These are phyloP conservation scores for Limnomonas spitsbergensis DNA, from an alignment of 139 green algal genomes.

Conservation along the genomic window DNA sequence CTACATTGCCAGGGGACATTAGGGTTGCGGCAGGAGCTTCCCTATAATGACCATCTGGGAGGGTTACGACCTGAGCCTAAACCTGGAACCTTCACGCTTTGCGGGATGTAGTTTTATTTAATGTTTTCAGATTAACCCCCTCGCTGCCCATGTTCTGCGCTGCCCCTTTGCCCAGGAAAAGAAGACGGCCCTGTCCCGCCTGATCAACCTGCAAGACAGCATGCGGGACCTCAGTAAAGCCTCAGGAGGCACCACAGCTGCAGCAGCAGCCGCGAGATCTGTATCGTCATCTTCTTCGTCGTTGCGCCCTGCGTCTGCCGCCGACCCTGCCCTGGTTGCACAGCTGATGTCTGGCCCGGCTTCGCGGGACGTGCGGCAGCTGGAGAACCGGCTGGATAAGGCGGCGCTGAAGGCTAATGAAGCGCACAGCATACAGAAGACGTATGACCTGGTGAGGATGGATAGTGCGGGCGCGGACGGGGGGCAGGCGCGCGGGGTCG, in stretches of 20 bases:
- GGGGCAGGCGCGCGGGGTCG: too few relatives aligned
- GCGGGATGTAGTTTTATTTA: too few relatives aligned
- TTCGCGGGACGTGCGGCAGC: constrained; percentile 34
- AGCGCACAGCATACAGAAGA: constrained; percentile 55
- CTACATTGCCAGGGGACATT: too few relatives aligned
- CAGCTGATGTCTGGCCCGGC: background rate
- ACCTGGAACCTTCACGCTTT: too few relatives aligned
- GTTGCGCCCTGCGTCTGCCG: background rate
- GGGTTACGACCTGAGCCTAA: too few relatives aligned
- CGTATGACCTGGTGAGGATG: constrained; percentile 64
- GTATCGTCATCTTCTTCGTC: background rate
- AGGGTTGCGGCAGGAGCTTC: too few relatives aligned
- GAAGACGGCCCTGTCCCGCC: constrained; percentile 37
- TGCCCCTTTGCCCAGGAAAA: constrained; percentile 42
- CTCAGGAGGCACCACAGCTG: background rate
- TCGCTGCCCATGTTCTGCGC: too few relatives aligned
- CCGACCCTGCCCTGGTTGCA: background rate
- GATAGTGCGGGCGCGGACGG: too few relatives aligned
- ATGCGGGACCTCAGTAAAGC: constrained; percentile 19
- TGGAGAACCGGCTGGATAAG: constrained; percentile 70
- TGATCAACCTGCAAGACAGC: constrained; percentile 42
- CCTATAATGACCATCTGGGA: too few relatives aligned
- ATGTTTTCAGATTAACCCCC: too few relatives aligned
- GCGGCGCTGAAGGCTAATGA: constrained; percentile 63
- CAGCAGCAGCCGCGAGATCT: background rate